phyloP scores from a whole-genome alignment of 2,329 filamentous ascomycete species.

The Sclerotinia sclerotiorum region DNA sequence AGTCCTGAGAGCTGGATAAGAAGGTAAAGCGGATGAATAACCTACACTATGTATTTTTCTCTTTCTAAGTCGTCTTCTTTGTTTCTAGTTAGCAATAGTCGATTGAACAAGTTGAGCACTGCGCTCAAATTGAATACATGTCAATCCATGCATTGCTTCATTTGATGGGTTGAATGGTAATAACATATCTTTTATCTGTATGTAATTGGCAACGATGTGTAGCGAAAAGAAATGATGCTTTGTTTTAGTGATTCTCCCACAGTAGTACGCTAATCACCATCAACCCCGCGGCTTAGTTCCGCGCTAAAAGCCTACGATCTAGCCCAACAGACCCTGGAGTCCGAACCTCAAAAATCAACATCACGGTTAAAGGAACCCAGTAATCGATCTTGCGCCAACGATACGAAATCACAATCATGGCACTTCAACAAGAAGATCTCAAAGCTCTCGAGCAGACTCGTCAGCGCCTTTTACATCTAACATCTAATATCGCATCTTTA shows the following conservation, averaged over 20 bases:
- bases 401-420: constrained; percentile 29
- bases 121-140: not conserved
- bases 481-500: constrained; percentile 65
- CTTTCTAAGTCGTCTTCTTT: not conserved
- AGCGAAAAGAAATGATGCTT: not conserved
- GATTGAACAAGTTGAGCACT: too few relatives aligned
- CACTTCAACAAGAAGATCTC: constrained; percentile 51
- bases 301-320: not conserved
- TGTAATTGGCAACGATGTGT: not conserved
- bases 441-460: constrained; percentile 71
- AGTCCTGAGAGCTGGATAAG: not conserved
- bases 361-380: not conserved
- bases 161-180: not conserved
- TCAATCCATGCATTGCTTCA: too few relatives aligned
- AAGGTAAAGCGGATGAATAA: not conserved
- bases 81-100: not conserved
- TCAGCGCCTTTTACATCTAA: constrained; percentile 65
- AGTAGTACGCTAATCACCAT: not conserved
- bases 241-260: not conserved
- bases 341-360: not conserved
- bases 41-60: not conserved
- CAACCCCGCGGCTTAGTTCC: constrained; percentile 1
- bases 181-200: not conserved
- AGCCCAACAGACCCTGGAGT: not conserved
- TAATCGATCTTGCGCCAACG: constrained; percentile 6